Evolutionary conservation across 2,329 filamentous ascomycete species (phyloP), one percentile per base, ranked within the genome.

Genomic region (Paecilomyces sp.): DNA sequence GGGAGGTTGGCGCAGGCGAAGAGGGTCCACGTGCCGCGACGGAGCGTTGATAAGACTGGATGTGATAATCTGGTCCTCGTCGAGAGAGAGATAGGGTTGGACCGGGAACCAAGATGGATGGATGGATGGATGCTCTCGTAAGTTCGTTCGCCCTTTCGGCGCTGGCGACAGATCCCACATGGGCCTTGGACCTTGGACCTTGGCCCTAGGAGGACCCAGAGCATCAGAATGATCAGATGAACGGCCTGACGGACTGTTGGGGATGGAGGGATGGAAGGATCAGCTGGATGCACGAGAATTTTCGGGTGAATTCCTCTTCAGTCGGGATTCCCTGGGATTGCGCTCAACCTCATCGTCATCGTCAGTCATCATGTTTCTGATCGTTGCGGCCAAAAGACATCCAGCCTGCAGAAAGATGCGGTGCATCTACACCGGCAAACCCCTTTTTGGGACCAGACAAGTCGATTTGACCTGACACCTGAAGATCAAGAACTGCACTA

Each of bases 11-110:
- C 58, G 50, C 50, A 28, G 50, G 8, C 22, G 25, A 28, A 24
- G 50, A 53, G 28, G 30, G 54, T 56, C 30, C 55, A 57, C 58
- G 58, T 59, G 58, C 58, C 53, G 53, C 58, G 47, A 55, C 15
- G 31, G 52, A 41, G 22, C n/a, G 57, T 13, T 55, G 53, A 55
- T 50, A 54, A 58, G 51, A 36, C 57, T 41, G 24, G 13, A 24
- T 18, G 11, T 28, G 3, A 11, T 33, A 33, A 8, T 8, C 2
- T 33, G 3, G 31, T 28, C 22, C 22, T 22, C 22, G 9, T 31
- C 6, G 30, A 31, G 6, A 31, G 30, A 31, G 6, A 24, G 55
- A 57, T 47, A 53, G 56, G 56, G 30, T 58, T 52, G 13, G 30
- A 22, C 51, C 51, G 50, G 36, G 13, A 47, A 18, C 36, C 31